Evolutionary conservation across 2,329 filamentous ascomycete species (phyloP).

Genomic region (Grosmannia huntii): DNA sequence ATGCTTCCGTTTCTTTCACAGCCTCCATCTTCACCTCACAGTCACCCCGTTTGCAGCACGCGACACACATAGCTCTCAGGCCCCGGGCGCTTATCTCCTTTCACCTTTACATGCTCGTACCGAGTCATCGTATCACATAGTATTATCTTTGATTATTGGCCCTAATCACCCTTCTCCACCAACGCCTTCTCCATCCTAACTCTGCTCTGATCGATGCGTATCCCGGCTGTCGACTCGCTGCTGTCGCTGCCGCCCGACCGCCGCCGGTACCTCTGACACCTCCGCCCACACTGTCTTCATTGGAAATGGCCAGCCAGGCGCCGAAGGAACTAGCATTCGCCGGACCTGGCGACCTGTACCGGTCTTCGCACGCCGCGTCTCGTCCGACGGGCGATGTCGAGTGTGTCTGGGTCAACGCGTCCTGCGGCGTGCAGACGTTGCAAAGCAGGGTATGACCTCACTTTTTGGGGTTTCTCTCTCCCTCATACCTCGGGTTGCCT

Average conservation of each 20-base stretch:
- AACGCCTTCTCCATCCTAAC: not conserved
- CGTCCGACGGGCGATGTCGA: slow-evolving; percentile 6
- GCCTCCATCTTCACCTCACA: too few relatives aligned
- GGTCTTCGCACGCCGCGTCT: not conserved
- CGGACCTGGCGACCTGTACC: not conserved
- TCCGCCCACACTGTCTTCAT: too few relatives aligned
- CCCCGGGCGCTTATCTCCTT: too few relatives aligned
- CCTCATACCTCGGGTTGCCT: not conserved
- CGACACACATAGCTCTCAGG: too few relatives aligned
- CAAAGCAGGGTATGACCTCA: slow-evolving; percentile 15
- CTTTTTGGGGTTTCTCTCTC: not conserved
- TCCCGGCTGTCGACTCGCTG: not conserved
- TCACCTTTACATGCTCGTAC: too few relatives aligned
- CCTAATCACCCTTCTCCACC: not conserved
- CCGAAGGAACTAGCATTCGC: not conserved
- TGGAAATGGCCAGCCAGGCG: not conserved
- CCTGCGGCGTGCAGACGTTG: slow-evolving; percentile 16
- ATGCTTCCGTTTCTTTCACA: too few relatives aligned
- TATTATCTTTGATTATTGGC: too few relatives aligned
- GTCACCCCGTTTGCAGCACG: too few relatives aligned
- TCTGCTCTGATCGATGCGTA: not conserved
- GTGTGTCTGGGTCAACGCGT: slow-evolving; percentile 15
- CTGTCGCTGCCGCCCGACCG: not conserved
- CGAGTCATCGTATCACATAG: too few relatives aligned
- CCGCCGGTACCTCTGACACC: not conserved